phyloP scores from a whole-genome alignment of 1,284 basidiomycete species.

The Leccinum angustisporum region DNA sequence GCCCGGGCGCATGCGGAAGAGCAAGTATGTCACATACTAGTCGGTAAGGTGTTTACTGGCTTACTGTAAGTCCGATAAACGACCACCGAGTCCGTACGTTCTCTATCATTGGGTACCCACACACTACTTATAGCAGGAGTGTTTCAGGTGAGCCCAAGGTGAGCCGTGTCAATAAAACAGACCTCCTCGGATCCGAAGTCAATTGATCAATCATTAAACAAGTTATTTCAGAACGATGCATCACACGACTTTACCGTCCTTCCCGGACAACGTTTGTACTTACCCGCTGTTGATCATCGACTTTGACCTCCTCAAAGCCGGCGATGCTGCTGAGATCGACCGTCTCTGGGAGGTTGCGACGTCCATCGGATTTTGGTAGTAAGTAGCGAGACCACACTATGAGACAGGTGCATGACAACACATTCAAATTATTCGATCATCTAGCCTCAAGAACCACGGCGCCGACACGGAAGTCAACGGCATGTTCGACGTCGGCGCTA shows the following conservation, averaged over 20 bases:
- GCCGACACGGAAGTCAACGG: neutral
- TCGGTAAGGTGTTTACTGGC: neutral
- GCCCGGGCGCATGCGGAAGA: neutral
- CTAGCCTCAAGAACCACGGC: neutral
- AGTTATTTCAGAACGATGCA: neutral
- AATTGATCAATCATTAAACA: neutral
- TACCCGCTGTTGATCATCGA: neutral
- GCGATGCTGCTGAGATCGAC: neutral
- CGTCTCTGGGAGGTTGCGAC: neutral
- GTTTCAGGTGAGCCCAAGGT: too few species aligned
- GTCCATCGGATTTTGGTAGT: neutral
- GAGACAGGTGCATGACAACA: neutral
- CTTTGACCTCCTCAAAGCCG: neutral
- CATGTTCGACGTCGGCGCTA: neutral
- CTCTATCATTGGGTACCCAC: neutral
- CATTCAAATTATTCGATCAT: neutral
- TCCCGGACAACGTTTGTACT: neutral
- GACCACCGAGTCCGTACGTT: neutral
- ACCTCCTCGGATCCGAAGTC: neutral
- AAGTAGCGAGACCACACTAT: neutral
- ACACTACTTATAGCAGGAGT: neutral
- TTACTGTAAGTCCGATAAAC: too few species aligned
- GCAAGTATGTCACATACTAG: neutral
- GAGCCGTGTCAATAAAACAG: neutral
- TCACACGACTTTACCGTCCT: neutral